Base-by-base conservation (phyloP, 345 rosid species). In the Ailanthus altissimus region DNA sequence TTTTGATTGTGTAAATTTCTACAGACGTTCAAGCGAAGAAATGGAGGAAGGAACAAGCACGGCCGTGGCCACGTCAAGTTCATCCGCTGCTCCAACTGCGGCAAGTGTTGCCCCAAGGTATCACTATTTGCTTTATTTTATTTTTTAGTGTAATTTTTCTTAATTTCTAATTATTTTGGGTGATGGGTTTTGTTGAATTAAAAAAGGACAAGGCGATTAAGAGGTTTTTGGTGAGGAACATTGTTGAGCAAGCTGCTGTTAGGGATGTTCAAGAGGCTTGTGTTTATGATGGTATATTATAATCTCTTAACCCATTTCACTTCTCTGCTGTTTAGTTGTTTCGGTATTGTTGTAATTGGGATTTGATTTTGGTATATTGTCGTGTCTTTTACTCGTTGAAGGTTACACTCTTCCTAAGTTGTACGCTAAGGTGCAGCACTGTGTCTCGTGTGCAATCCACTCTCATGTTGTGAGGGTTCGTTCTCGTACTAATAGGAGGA, bases 391-490 rank as follows among this genome's bases (percentile, higher is more conserved):
- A 8, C 38, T 32, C 40, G n/a, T 43, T 20, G 61, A 63, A 91
- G 98, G 82, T 7, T 93, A 93, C 75, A 87, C 89, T 67, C 90
- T 93, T 14, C 98, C 97, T 0, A 91, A 91, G 86, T 75, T 91
- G 46, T 93, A 94, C 63, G 88, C 93, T 0, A 95, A 95, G 92
- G 89, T 83, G 86, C 99, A 91, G 78, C 89, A 93, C 89, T 95
- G 99, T 38, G 98, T 95, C 25, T 93, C 98, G 0, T 95, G 98
- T 72, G 99, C 99, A 4, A 95, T 95, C 69, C 99, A 95, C 89
- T 95, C 99, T 54, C 97, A 94, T 49, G 99, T 95, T 3, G 98
- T 94, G 78, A 92, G 98, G 85, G 98, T 92, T 49, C 89, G 97
- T 20, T 93, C 97, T 28, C 87, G 91, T 81, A 78, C 90, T 0